Evolutionary conservation across 352 stramenopile genomes (phyloP).

Genomic region (Globisporangium paroecandrum): DNA sequence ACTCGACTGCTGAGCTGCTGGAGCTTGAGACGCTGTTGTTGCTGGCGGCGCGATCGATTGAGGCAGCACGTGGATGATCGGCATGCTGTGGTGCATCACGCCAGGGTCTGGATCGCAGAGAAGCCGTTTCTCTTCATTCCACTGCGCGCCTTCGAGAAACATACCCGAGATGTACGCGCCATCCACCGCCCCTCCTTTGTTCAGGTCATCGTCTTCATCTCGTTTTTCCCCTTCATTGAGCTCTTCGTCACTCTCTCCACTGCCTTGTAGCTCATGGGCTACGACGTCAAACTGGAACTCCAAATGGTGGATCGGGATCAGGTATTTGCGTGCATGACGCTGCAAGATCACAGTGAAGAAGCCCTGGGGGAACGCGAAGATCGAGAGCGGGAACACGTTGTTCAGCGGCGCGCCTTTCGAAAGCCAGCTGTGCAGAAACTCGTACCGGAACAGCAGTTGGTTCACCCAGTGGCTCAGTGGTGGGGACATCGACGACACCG

Average conservation of each 20-base stretch:
- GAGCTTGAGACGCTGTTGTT: neutral
- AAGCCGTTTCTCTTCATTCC: constrained; percentile 44
- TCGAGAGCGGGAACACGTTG: constrained; percentile 50
- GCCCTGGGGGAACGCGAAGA: constrained; percentile 73
- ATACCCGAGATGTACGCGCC: constrained; percentile 59
- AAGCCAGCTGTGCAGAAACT: constrained; percentile 61
- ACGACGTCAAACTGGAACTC: constrained; percentile 77
- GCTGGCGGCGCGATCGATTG: constrained; percentile 19
- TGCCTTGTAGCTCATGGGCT: constrained; percentile 23
- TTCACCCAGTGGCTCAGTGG: constrained; percentile 51
- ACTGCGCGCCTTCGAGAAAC: constrained; percentile 67
- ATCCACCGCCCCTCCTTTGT: constrained; percentile 27
- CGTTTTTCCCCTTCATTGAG: constrained; percentile 6
- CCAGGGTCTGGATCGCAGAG: constrained; percentile 54
- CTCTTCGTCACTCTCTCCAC: neutral
- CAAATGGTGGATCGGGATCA: constrained; percentile 69
- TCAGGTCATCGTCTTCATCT: constrained; percentile 2
- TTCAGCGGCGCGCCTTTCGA: constrained; percentile 20
- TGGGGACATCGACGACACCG: constrained; percentile 9
- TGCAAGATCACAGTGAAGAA: constrained; percentile 80
- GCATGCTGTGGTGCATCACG: constrained; percentile 70
- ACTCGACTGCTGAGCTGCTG: neutral
- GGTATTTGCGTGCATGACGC: constrained; percentile 62
- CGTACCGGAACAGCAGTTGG: constrained; percentile 48
- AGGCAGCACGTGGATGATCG: constrained; percentile 84